Base-by-base conservation (phyloP, 2,329 filamentous ascomycete genomes). In the Nannizziopsis arthrosporioides region DNA sequence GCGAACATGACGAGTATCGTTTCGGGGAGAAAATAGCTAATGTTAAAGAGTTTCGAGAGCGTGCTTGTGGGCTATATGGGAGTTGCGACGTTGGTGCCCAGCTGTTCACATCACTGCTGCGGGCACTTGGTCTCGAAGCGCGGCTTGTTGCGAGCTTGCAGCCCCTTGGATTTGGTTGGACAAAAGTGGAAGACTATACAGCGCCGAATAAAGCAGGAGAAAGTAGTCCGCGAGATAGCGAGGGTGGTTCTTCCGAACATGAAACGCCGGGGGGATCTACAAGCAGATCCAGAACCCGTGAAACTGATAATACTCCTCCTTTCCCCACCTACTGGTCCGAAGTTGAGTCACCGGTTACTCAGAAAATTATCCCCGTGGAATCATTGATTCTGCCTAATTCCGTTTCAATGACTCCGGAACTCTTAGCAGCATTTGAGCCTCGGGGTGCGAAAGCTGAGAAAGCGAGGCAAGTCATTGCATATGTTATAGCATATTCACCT, bases 301-400 rank as follows among this genome's bases (percentile, higher is more conserved):
- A 72, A 74, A 47, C 34, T 85, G 87, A 94, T 56, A 73, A 75
- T 15, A 88, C 94, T 55, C 72, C 95, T 22, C 78, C 81, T 2
- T 92, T 82, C 55, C 89, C 92, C 1, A 83, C 85, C 44, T 96
- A 96, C 63, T 98, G 92, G 92, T 84, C 84, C 0, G 92, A 98
- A 63, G 83, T 85, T 2, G 72, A 92, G 1, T 95, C 89, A 0
- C 84, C 87, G 1, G 73, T 86, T 2, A 90, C 85, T 0, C 78
- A 85, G 47, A 85, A 79, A 42, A 88, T 84, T 49, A 74, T 92
- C 7, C 75, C 88, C 0, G 82, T 95, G 2, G 89, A 94, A 50
- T 75, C 85, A 0, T 70, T 86, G 5, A 77, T 88, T 27, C 65
- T 75, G 44, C 81, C 78, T 48, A 78, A 75, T 17, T 59, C 82